Evolutionary conservation across 345 rosid genomes (phyloP).

Genomic region (Syzygium jambos): DNA sequence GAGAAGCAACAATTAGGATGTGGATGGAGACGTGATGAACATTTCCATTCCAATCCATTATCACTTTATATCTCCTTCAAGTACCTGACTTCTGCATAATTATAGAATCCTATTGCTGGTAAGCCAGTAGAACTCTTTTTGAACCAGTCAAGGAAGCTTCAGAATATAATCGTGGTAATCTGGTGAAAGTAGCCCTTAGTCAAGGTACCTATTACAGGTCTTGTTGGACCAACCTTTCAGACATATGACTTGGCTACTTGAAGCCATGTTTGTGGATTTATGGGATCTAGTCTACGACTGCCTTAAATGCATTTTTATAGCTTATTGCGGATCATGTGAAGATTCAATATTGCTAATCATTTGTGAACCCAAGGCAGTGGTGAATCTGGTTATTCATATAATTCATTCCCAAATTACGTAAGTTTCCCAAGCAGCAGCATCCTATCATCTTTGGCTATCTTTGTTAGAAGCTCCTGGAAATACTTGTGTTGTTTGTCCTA

Average conservation of each 20-base stretch:
- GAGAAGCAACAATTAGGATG: neutral
- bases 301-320: neutral
- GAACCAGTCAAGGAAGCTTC: neutral
- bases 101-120: neutral
- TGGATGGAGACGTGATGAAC: neutral
- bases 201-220: neutral
- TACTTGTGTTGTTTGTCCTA: neutral
- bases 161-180: neutral
- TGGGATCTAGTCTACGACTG: neutral
- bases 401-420: too few relatives aligned
- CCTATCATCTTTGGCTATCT: neutral
- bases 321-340: neutral
- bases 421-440: too few relatives aligned
- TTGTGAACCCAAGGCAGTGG: neutral
- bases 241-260: neutral
- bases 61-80: neutral
- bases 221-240: neutral
- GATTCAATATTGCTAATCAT: neutral
- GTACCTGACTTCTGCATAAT: neutral
- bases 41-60: neutral
- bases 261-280: neutral
- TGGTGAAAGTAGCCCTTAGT: neutral
- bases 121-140: neutral
- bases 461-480: neutral
- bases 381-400: neutral